Conservation (phyloP, 2,329 filamentous ascomycete genomes). For the Akanthomyces muscarius region DNA sequence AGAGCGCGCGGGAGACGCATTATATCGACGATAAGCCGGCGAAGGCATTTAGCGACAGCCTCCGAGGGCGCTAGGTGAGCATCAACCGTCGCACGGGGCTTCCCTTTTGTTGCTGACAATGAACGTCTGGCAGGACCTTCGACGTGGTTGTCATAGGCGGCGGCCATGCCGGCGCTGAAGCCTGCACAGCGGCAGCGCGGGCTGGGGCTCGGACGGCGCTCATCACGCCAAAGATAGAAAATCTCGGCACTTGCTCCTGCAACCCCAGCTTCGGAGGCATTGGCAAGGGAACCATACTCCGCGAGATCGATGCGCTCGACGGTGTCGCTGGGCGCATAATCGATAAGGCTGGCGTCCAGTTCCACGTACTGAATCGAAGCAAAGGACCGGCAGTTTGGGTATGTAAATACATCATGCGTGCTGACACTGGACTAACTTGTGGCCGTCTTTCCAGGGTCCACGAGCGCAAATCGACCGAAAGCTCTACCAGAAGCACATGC, state of each 20-base stretch:
- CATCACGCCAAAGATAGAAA: constrained; percentile 81
- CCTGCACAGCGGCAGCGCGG: constrained; percentile 84
- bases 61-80: constrained; percentile 29
- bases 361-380: constrained; percentile 78
- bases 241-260: constrained; percentile 92
- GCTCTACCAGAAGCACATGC: constrained; percentile 88
- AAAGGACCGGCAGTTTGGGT: constrained; percentile 95
- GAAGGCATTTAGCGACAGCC: constrained; percentile 30
- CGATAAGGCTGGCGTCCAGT: constrained; percentile 93
- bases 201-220: constrained; percentile 85
- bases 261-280: constrained; percentile 98
- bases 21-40: constrained; percentile 18
- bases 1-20: constrained; percentile 22
- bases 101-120: constrained; percentile 18
- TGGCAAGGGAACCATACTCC: constrained; percentile 92
- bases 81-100: not conserved
- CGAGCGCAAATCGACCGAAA: constrained; percentile 91
- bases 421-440: not conserved
- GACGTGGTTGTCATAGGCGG: constrained; percentile 96
- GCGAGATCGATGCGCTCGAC: constrained; percentile 92
- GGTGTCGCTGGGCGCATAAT: constrained; percentile 84
- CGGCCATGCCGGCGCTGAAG: constrained; percentile 92
- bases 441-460: constrained; percentile 55
- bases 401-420: constrained; percentile 20
- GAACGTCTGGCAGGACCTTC: constrained; percentile 52